Percentiles rank a stretch among this genome's conserved stretches.
phyloP scores from a whole-genome alignment of 1,284 basidiomycete species.

The Meripilus lineatus region DNA sequence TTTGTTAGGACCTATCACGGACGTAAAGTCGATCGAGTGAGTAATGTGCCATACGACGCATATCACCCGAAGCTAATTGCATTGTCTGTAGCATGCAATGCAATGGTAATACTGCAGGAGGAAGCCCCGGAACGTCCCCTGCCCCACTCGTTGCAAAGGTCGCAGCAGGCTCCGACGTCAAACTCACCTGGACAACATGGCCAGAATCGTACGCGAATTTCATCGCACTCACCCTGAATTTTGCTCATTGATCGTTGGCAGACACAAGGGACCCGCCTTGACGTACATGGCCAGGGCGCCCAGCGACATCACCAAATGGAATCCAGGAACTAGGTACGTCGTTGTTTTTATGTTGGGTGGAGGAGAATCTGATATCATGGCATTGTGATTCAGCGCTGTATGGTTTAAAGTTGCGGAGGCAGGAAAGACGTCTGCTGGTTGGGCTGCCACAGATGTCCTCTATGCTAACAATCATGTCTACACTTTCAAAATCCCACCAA shows the following conservation, averaged over 20 bases:
- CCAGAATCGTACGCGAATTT: slow-evolving; percentile 36
- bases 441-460: slow-evolving; percentile 40
- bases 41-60: slow-evolving; percentile 5
- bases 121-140: slow-evolving; percentile 33
- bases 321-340: slow-evolving; percentile 34
- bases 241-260: neutral
- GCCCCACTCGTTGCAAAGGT: slow-evolving; percentile 40
- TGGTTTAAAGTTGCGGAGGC: slow-evolving; percentile 45
- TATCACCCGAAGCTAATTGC: neutral
- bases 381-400: slow-evolving; percentile 27
- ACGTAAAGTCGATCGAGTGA: slow-evolving; percentile 27
- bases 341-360: slow-evolving; percentile 15
- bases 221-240: slow-evolving; percentile 13
- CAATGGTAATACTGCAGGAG: slow-evolving; percentile 37
- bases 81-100: slow-evolving; percentile 32
- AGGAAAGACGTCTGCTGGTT: slow-evolving; percentile 42
- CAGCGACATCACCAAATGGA: slow-evolving; percentile 40
- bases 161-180: slow-evolving; percentile 37
- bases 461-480: slow-evolving; percentile 36
- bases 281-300: slow-evolving; percentile 46
- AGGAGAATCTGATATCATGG: neutral
- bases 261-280: slow-evolving; percentile 35
- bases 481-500: slow-evolving; percentile 41
- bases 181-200: slow-evolving; percentile 48
- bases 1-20: slow-evolving; percentile 18